Evolutionary conservation across 2,329 filamentous ascomycete species (phyloP), one percentile per base, ranked within the genome.

Genomic region (Fusarium sp.): DNA sequence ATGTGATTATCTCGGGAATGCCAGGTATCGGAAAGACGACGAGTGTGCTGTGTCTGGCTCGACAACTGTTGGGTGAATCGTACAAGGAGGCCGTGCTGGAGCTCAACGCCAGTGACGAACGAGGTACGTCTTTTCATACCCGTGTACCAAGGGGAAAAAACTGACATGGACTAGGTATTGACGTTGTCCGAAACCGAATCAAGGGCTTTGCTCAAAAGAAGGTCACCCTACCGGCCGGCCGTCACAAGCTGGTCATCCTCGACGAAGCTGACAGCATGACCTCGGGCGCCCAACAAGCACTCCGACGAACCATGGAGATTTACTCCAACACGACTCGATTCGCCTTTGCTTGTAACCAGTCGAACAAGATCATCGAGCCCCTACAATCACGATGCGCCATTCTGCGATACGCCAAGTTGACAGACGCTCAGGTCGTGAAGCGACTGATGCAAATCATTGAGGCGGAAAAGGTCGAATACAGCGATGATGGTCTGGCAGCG

Each of bases 201-300:
- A 99, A 99, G 86, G 95, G 95, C 9, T 99, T 99, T 80, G 97
- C 97, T 5, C 97, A 98, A 84, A 99, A 99, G 85, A 99, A 99
- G 85, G 97, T 99, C 77, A 99, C 97, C 2, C 88, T 99, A 14
- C 95, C 97, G 0, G 87, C 92, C 1, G 97, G 97, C 10, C 91
- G 95, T 64, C 97, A 99, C 83, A 99, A 99, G 87, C 88, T 99
- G 59, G 95, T 99, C 59, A 98, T 99, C 76, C 91, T 99, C 67
- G 97, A 99, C 83, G 97, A 99, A 86, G 97, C 97, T 68, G 97
- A 99, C 88, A 95, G 93, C 82, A 99, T 99, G 97, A 99, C 97
- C 1, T 94, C 94, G 27, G 97, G 97, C 63, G 97, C 97, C 3
- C 97, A 99, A 82, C 97, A 98, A 84, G 97, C 97, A 23, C 89